Evolutionary conservation across 2,329 filamentous ascomycete genomes (phyloP), one percentile per base, ranked within the genome.

Genomic region (Trichoderma harzianum): DNA sequence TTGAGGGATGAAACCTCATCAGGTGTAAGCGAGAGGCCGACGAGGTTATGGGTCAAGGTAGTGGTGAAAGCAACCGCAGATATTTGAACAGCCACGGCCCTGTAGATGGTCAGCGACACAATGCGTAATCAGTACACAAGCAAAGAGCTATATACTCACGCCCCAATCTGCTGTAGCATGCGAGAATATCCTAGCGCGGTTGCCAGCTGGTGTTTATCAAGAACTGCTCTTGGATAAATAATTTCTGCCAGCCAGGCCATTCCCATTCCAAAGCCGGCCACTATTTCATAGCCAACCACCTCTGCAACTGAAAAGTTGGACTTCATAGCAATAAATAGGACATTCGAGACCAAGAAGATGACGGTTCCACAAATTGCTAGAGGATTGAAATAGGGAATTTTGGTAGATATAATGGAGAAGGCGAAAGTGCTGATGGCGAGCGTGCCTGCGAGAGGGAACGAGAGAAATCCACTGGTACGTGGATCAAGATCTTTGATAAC

Each of bases 201-300:
- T 3, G 65, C 39, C 24, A 68, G 30, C 16, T 68, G 43, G 32
- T 55, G 43, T 26, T 68, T 68, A 51, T 28, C 32, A 7, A 68
- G 30, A 18, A 58, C 65, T 28, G 51, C 65, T n/a, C 65, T 51
- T n/a, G 65, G 65, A n/a, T 24, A 68, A 18, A 68, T 57, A 8
- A 68, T 68, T 36, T 68, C 65, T 3, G 65, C 65, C 26, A 68
- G 47, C 65, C 65, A 68, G 21, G 43, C 47, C 65, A 68, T 68
- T 21, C 65, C 65, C 8, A 68, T 14, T 3, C 65, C 65, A 16
- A 58, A 68, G 8, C 65, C 65, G n/a, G 30, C 65, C n/a, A 68
- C 4, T 18, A 68, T 57, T 32, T 68, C 47, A 43, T 68, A 68
- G 18, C 65, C 30, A 39, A 68, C 47, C 3, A 68, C 24, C 18